Conservation (phyloP, 164 flowering plant genomes). For the Liriodendron chinense region DNA sequence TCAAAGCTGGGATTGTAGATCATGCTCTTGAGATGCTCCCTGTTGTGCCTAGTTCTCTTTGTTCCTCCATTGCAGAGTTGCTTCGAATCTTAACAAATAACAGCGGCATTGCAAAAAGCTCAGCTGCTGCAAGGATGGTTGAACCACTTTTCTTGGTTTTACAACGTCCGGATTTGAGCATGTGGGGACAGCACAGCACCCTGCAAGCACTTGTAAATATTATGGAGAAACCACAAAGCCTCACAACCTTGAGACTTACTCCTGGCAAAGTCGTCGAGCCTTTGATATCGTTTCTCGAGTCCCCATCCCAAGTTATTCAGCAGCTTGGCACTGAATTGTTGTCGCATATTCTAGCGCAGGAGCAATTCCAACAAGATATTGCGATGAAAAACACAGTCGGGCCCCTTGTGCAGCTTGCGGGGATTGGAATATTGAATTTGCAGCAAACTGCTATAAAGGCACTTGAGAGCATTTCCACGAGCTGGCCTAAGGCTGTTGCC, state of each 20-base stretch:
- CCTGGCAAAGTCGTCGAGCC: slow-evolving; percentile 81
- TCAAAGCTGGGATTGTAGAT: slow-evolving; percentile 66
- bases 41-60: slow-evolving; percentile 53
- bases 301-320: slow-evolving; percentile 87
- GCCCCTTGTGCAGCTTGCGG: slow-evolving; percentile 86
- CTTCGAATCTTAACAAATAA: slow-evolving; percentile 84
- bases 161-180: slow-evolving; percentile 58
- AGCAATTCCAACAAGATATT: slow-evolving; percentile 84
- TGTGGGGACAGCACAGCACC: slow-evolving; percentile 91
- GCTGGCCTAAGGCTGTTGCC: slow-evolving; percentile 89
- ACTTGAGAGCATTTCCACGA: slow-evolving; percentile 62
- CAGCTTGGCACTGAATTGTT: slow-evolving; percentile 78
- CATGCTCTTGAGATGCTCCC: slow-evolving; percentile 67
- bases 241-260: slow-evolving; percentile 54
- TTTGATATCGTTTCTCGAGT: slow-evolving; percentile 64
- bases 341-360: slow-evolving; percentile 76
- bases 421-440: slow-evolving; percentile 69
- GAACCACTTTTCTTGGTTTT: slow-evolving; percentile 74
- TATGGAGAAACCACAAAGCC: slow-evolving; percentile 84
- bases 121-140: slow-evolving; percentile 64
- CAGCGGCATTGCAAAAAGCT: slow-evolving; percentile 65
- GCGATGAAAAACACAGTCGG: slow-evolving; percentile 73
- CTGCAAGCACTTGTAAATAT: slow-evolving; percentile 86
- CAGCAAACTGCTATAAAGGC: slow-evolving; percentile 83
- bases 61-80: slow-evolving; percentile 67